Conservation (phyloP, 2,329 filamentous ascomycete species). For the Paramyrothecium sp. region DNA sequence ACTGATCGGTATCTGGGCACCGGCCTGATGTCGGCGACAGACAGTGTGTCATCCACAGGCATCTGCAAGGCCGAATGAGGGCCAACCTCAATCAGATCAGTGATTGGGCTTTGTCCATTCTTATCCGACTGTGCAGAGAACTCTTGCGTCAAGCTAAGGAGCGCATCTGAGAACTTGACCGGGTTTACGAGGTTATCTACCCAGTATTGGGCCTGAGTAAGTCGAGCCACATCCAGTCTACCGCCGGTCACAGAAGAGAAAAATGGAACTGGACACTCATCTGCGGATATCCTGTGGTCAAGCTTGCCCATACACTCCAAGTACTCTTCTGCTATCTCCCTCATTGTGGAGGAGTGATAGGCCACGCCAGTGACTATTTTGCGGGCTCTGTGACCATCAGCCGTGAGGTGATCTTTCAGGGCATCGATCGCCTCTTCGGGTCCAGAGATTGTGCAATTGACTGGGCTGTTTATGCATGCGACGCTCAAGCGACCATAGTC, state of each 20-base stretch:
- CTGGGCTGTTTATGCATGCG: slow-evolving; percentile 48
- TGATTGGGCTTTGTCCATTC: neutral
- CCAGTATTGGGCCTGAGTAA: slow-evolving; percentile 36
- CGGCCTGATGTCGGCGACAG: slow-evolving; percentile 23
- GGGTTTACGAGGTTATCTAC: slow-evolving; percentile 30
- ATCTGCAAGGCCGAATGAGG: slow-evolving; percentile 19
- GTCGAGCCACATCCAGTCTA: slow-evolving; percentile 29
- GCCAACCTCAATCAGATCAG: slow-evolving; percentile 19
- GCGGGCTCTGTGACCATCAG: slow-evolving; percentile 40
- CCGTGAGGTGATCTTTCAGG: slow-evolving; percentile 28
- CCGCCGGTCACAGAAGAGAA: slow-evolving; percentile 40
- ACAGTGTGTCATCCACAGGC: slow-evolving; percentile 13
- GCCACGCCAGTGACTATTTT: slow-evolving; percentile 43
- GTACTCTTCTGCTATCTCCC: slow-evolving; percentile 42
- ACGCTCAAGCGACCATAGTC: slow-evolving; percentile 14
- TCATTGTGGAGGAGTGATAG: slow-evolving; percentile 52
- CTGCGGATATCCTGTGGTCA: slow-evolving; percentile 6
- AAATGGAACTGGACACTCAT: slow-evolving; percentile 2
- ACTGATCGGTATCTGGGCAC: slow-evolving; percentile 21
- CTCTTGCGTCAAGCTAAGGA: slow-evolving; percentile 11
- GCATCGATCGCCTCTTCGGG: slow-evolving; percentile 38
- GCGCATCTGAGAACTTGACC: slow-evolving; percentile 33
- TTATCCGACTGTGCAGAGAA: neutral
- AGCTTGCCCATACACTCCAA: slow-evolving; percentile 19
- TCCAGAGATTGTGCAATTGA: slow-evolving; percentile 47